Conservation (phyloP, 2,329 filamentous ascomycete species). For the Ophiobolus disseminans region DNA sequence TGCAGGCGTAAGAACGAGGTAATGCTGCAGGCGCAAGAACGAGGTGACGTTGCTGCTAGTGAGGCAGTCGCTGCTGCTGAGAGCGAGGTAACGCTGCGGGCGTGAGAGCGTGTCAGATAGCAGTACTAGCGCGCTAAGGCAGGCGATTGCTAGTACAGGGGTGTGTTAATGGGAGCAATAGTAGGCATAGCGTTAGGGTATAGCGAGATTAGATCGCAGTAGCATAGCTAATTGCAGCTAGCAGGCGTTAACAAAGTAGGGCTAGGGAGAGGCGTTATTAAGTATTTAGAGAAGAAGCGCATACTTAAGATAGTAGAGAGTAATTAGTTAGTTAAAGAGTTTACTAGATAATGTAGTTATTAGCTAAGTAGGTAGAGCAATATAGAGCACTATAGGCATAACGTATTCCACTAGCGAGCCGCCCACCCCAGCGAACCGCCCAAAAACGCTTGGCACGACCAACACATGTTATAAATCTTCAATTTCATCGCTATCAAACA, state of each 20-base stretch:
- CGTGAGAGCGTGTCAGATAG: too few species aligned
- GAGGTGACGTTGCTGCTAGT: too few species aligned
- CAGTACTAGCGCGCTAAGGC: slow-evolving; percentile 6
- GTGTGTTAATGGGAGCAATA: slow-evolving; percentile 9
- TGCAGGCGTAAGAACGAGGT: too few species aligned
- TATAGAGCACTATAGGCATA: too few species aligned
- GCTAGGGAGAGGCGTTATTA: slow-evolving; percentile 1
- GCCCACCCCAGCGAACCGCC: too few species aligned
- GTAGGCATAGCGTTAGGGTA: slow-evolving; percentile 3
- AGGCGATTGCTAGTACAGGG: slow-evolving; percentile 9
- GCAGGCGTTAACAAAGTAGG: neutral
- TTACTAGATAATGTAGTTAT: slow-evolving; percentile 12
- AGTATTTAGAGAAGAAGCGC: slow-evolving; percentile 9
- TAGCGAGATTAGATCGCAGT: neutral
- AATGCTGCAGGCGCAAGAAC: too few species aligned
- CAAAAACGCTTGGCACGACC: too few species aligned
- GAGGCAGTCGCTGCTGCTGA: too few species aligned
- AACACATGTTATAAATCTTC: too few species aligned
- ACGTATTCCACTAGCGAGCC: too few species aligned
- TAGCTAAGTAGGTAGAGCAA: slow-evolving; percentile 6
- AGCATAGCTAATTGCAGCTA: neutral
- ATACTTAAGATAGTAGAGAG: slow-evolving; percentile 8
- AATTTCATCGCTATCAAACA: too few species aligned
- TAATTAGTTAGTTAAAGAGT: slow-evolving; percentile 13
- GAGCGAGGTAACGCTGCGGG: too few species aligned